A percentile compares a stretch with the other conserved stretches of the same genome.
Evolutionary conservation across 2,329 filamentous ascomycete species (phyloP).

Genomic region (Sclerotinia sclerotiorum): DNA sequence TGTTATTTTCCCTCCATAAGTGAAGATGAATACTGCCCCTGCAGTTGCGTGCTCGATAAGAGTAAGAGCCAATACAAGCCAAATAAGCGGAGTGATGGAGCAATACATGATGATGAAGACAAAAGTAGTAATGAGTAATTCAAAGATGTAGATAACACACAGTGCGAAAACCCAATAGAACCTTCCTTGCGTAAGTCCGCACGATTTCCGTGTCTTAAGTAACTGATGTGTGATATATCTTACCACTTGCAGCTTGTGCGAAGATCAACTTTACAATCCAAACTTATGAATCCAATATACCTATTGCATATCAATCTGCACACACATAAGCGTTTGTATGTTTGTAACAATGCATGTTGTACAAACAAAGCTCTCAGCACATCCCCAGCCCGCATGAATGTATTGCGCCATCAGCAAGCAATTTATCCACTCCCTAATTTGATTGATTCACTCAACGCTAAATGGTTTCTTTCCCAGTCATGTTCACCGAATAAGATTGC

Average conservation of each 20-base stretch:
- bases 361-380: no score
- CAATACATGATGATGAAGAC: background rate
- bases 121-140: background rate
- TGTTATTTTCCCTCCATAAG: conserved; percentile 9
- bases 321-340: background rate
- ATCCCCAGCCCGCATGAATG: background rate
- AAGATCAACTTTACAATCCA: background rate
- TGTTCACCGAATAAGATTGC: background rate
- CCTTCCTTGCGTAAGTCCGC: background rate
- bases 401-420: background rate
- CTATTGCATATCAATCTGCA: background rate
- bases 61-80: background rate
- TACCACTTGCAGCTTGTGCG: background rate
- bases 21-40: conserved; percentile 9
- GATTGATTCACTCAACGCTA: background rate
- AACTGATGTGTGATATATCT: background rate
- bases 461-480: no score
- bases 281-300: background rate
- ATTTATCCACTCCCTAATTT: background rate
- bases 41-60: background rate
- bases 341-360: no score
- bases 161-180: background rate
- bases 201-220: no score
- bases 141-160: background rate
- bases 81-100: background rate